phyloP scores from a whole-genome alignment of 73 alveolate genomes.

The Paramecium sexaurelia region DNA sequence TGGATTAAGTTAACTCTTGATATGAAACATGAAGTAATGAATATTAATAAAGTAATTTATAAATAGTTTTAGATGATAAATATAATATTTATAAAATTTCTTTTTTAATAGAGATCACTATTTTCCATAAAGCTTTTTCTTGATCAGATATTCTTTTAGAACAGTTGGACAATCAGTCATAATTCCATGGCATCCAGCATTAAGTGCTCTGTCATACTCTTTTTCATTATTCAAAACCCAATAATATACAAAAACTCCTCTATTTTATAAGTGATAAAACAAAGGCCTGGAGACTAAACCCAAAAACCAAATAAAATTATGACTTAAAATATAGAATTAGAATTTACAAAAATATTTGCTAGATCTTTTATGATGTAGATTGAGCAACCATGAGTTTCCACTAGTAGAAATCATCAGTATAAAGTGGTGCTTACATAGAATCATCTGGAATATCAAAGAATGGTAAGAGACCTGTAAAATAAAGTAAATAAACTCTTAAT shows the following conservation, averaged over 20 bases:
- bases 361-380: not conserved
- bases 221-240: conserved; percentile 46
- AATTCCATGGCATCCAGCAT: conserved; percentile 44
- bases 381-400: not conserved
- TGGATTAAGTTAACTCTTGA: no score
- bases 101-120: not conserved
- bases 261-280: not conserved
- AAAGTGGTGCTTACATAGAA: conserved; percentile 52
- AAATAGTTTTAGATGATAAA: no score
- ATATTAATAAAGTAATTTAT: not conserved
- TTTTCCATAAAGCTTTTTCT: not conserved
- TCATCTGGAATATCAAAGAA: conserved; percentile 61
- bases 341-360: not conserved
- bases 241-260: conserved; percentile 36
- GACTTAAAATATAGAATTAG: not conserved
- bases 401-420: conserved; percentile 28
- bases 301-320: not conserved
- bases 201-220: not conserved
- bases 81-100: no score
- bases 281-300: not conserved
- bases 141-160: conserved; percentile 2
- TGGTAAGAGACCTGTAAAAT: conserved; percentile 53
- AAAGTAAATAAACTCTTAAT: not conserved
- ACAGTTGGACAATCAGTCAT: conserved; percentile 48
- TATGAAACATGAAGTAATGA: no score